A percentile compares a stretch with the other conserved stretches of the same genome.
Evolutionary conservation across 345 rosid species (phyloP).

Genomic region (Ceriops tagal): DNA sequence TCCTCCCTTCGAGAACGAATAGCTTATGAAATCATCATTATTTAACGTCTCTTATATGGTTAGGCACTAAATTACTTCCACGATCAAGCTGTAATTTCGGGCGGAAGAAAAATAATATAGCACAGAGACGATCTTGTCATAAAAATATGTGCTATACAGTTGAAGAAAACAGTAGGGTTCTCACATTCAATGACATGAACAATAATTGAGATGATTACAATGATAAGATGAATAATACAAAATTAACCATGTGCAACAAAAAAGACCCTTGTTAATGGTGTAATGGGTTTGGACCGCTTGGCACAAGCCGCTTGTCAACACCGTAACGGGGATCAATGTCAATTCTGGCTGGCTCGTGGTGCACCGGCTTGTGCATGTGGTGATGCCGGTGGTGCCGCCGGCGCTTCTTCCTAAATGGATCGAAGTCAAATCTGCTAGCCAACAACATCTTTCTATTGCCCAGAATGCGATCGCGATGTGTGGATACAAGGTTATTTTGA

Average conservation of each 20-base stretch:
- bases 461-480: not conserved
- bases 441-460: slow-evolving; percentile 41
- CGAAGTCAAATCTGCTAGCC: slow-evolving; percentile 47
- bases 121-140: too few species aligned
- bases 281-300: slow-evolving; percentile 80
- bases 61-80: slow-evolving; percentile 6
- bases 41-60: too few species aligned
- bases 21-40: too few species aligned
- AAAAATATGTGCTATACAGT: too few species aligned
- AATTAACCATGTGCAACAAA: not conserved
- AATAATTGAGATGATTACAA: slow-evolving; percentile 18
- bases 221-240: slow-evolving; percentile 19
- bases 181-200: not conserved
- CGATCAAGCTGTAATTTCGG: slow-evolving; percentile 18
- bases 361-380: slow-evolving; percentile 11
- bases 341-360: slow-evolving; percentile 18
- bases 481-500: not conserved
- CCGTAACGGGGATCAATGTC: slow-evolving; percentile 55
- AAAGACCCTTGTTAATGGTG: slow-evolving; percentile 48
- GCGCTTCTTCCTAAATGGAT: slow-evolving; percentile 38
- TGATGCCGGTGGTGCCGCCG: slow-evolving; percentile 12
- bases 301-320: slow-evolving; percentile 56
- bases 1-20: too few species aligned
- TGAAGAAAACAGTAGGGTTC: too few species aligned
- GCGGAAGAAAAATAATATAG: not conserved